phyloP scores from a whole-genome alignment of 352 stramenopile species.

The Phytophthora sp. region DNA sequence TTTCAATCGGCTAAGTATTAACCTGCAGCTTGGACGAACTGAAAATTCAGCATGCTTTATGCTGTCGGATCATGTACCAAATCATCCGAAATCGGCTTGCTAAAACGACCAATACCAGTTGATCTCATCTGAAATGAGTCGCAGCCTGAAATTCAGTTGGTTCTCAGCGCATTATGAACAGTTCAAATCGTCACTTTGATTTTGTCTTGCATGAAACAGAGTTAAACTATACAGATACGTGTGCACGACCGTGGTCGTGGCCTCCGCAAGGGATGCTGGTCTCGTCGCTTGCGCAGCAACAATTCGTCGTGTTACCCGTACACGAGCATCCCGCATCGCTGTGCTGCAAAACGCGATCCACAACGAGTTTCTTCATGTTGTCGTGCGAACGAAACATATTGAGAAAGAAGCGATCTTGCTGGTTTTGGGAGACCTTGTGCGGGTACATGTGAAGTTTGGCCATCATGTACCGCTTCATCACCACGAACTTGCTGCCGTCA shows the following conservation, averaged over 20 bases:
- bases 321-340: slow-evolving; percentile 32
- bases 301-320: slow-evolving; percentile 26
- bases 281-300: slow-evolving; percentile 34
- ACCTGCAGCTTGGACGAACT: too few species aligned
- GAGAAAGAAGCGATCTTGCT: slow-evolving; percentile 58
- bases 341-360: slow-evolving; percentile 42
- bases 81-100: too few species aligned
- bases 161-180: too few species aligned
- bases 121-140: too few species aligned
- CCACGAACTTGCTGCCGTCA: slow-evolving; percentile 59
- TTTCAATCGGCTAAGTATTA: too few species aligned
- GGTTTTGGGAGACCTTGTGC: slow-evolving; percentile 61
- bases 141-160: too few species aligned
- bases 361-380: slow-evolving; percentile 62
- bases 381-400: slow-evolving; percentile 63
- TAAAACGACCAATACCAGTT: too few species aligned
- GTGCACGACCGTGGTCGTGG: not conserved
- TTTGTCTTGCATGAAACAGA: not conserved
- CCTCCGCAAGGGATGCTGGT: slow-evolving; percentile 28
- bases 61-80: too few species aligned
- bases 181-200: not conserved
- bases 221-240: slow-evolving; percentile 22
- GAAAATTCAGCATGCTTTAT: too few species aligned
- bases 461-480: slow-evolving; percentile 77
- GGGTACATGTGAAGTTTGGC: slow-evolving; percentile 78